Conservation (phyloP, 2,329 filamentous ascomycete species). For the Periconia macrospinosa region DNA sequence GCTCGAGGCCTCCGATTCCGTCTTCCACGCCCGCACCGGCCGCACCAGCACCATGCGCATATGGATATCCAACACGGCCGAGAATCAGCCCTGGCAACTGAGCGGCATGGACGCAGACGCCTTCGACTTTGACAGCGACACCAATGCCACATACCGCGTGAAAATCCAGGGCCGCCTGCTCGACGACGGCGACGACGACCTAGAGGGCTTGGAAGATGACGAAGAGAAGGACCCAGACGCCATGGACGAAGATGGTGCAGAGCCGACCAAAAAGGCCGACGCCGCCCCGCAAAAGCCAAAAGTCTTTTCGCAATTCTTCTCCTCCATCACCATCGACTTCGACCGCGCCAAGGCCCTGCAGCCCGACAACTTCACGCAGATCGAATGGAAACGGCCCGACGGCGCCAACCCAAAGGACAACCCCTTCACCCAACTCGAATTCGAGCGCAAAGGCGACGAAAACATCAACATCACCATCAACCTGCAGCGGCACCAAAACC, state of each 20-base stretch:
- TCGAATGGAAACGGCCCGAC: constrained; percentile 89
- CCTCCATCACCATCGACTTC: constrained; percentile 69
- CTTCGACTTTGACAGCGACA: constrained; percentile 79
- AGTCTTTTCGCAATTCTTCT: constrained; percentile 77
- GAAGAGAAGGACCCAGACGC: constrained; percentile 50
- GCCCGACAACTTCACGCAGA: constrained; percentile 59
- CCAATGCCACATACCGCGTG: constrained; percentile 80
- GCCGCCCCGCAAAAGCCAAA: constrained; percentile 47
- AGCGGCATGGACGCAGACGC: constrained; percentile 68
- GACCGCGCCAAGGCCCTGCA: constrained; percentile 65
- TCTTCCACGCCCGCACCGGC: constrained; percentile 74
- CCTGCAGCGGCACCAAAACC: constrained; percentile 78
- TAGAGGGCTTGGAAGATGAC: constrained; percentile 30
- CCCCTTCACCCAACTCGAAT: constrained; percentile 89
- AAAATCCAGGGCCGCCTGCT: constrained; percentile 89
- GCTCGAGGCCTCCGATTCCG: constrained; percentile 82
- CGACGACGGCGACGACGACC: constrained; percentile 49
- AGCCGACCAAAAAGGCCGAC: constrained; percentile 22
- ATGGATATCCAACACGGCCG: constrained; percentile 92
- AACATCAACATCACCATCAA: constrained; percentile 91
- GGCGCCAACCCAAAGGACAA: constrained; percentile 64
- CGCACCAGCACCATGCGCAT: constrained; percentile 83
- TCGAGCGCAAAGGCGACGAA: constrained; percentile 89
- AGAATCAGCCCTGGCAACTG: constrained; percentile 92
- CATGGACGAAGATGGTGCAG: constrained; percentile 63